Conservation (phyloP, 192 early-diverging fungal genomes). For the Radiomyces spectabilis region DNA sequence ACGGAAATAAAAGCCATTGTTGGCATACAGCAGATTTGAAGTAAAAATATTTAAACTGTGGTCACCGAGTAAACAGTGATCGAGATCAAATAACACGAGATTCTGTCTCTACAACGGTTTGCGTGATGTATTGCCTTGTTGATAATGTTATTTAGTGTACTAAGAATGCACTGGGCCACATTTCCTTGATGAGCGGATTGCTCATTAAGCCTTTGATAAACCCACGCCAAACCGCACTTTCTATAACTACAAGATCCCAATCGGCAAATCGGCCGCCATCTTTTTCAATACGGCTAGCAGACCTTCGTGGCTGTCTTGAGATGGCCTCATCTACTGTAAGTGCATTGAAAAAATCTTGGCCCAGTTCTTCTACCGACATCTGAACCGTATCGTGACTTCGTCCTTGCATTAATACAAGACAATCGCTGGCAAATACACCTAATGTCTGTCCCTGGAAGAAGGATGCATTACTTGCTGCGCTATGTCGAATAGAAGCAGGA, state of each 20-base stretch:
- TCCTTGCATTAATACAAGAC: conserved; percentile 22
- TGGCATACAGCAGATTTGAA: too few relatives aligned
- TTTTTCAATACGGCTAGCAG: not conserved
- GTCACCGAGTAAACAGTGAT: too few relatives aligned
- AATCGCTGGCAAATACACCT: conserved; percentile 31
- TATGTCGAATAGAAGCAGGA: conserved; percentile 7
- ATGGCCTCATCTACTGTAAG: conserved; percentile 3
- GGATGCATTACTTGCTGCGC: conserved; percentile 6
- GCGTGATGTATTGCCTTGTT: too few relatives aligned
- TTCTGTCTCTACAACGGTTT: too few relatives aligned
- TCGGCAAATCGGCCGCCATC: conserved; percentile 4
- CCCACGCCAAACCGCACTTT: conserved; percentile 24
- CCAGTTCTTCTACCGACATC: not conserved
- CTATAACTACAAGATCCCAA: conserved; percentile 12
- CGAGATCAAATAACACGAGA: too few relatives aligned
- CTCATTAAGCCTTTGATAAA: conserved; percentile 32
- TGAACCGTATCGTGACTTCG: not conserved
- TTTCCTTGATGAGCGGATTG: conserved; percentile 19
- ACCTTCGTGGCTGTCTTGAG: not conserved
- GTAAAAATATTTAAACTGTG: too few relatives aligned
- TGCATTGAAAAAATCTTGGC: conserved; percentile 5
- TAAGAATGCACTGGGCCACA: conserved; percentile 26
- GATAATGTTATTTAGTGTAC: too few relatives aligned
- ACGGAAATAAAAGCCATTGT: too few relatives aligned
- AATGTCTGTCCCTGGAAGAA: conserved; percentile 35